A percentile compares a stretch with the other conserved stretches of the same genome.
These are phyloP conservation scores for Epichloe elymi DNA, from an alignment of 2,329 filamentous ascomycete genomes.

Conservation along the genomic window DNA sequence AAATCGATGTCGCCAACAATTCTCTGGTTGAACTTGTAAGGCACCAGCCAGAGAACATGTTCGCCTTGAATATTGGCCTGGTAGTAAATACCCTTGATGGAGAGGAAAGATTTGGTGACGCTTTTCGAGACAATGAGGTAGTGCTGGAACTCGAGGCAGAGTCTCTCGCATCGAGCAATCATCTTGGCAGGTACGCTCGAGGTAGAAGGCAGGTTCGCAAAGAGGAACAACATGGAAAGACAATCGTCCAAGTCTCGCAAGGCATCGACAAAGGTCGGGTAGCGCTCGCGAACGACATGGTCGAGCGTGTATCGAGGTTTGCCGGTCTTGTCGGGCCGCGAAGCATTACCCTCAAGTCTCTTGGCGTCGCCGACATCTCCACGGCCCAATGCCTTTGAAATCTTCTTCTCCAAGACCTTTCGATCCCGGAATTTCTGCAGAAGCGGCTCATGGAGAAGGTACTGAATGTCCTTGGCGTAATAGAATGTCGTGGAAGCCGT, in stretches of 20 bases:
- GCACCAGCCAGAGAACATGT: conserved; percentile 92
- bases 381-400: conserved; percentile 77
- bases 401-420: conserved; percentile 95
- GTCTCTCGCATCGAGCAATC: conserved; percentile 83
- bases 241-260: conserved; percentile 92
- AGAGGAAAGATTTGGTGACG: conserved; percentile 89
- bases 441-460: conserved; percentile 90
- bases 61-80: conserved; percentile 95
- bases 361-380: conserved; percentile 83
- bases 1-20: conserved; percentile 93
- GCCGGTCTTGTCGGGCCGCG: conserved; percentile 77
- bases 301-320: conserved; percentile 85
- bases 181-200: conserved; percentile 85
- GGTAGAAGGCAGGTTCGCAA: conserved; percentile 89
- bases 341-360: conserved; percentile 74
- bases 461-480: conserved; percentile 92
- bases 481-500: conserved; percentile 88
- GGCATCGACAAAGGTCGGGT: conserved; percentile 92
- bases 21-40: conserved; percentile 94
- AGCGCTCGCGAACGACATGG: conserved; percentile 95
- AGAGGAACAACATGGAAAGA: conserved; percentile 91
- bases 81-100: conserved; percentile 99
- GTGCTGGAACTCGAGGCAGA: conserved; percentile 94
- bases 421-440: conserved; percentile 93
- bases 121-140: conserved; percentile 89